phyloP scores from a whole-genome alignment of 2,329 filamentous ascomycete genomes.

The Botrytis squamosa region DNA sequence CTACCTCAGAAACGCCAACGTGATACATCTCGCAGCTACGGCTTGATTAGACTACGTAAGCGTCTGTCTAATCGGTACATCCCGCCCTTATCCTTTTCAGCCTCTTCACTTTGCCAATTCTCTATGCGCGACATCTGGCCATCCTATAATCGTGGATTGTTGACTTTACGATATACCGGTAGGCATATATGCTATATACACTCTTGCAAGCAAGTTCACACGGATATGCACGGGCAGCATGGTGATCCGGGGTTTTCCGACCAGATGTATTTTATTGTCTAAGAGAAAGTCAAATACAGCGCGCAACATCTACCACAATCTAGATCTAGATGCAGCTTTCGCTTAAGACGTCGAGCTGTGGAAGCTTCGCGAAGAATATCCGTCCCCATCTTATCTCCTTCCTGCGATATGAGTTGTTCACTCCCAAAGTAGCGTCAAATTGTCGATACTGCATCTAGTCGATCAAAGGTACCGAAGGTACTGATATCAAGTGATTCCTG shows the following conservation, averaged over 20 bases:
- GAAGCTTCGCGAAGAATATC: background rate
- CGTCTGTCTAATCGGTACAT: background rate
- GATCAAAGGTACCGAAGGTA: background rate
- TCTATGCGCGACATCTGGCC: background rate
- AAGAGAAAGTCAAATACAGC: background rate
- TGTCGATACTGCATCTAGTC: background rate
- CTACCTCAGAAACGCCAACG: background rate
- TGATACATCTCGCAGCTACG: background rate
- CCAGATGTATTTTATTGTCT: background rate
- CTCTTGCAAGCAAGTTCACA: too few relatives aligned
- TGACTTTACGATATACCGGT: background rate
- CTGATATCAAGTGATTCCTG: background rate
- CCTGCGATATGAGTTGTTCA: constrained; percentile 16
- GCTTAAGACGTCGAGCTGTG: background rate
- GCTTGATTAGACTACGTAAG: background rate
- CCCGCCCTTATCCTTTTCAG: background rate
- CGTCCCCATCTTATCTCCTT: background rate
- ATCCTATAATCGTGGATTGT: background rate
- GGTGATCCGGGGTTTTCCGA: background rate
- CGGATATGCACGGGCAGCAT: background rate
- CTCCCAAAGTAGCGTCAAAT: background rate
- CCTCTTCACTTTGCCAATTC: background rate
- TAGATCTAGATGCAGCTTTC: constrained; percentile 6
- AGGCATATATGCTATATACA: background rate
- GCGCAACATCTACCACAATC: background rate